These are phyloP conservation scores for Lolium rigidum DNA, from an alignment of 176 grass and related monocot species.

Conservation along the genomic window DNA sequence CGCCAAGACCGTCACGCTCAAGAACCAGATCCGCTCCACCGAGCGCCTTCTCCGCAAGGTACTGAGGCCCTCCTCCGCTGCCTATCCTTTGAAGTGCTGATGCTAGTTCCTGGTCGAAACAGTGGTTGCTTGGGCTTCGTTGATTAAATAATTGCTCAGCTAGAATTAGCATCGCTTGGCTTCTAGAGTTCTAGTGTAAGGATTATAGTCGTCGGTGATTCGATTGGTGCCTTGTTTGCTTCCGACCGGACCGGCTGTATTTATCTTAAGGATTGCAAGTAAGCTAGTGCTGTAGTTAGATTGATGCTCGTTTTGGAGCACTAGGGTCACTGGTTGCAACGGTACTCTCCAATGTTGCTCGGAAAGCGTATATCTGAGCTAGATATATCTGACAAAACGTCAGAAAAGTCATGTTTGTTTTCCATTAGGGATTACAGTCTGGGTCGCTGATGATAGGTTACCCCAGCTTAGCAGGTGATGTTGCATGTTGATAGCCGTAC, in stretches of 20 bases:
- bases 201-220: neutral
- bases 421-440: neutral
- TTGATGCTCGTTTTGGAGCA: neutral
- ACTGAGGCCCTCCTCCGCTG: neutral
- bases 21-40: constrained; percentile 92
- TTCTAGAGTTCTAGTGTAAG: neutral
- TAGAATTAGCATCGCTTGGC: neutral
- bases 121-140: neutral
- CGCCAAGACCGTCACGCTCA: constrained; percentile 73
- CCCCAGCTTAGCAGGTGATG: neutral
- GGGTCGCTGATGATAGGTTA: neutral
- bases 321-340: neutral
- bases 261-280: neutral
- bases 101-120: neutral
- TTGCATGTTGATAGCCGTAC: neutral
- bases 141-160: neutral
- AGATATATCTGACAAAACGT: neutral
- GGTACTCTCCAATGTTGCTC: neutral
- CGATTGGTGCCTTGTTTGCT: neutral
- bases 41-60: constrained; percentile 99
- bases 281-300: constrained; percentile 13
- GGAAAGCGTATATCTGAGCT: neutral
- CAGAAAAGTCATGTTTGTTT: neutral
- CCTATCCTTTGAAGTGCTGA: neutral
- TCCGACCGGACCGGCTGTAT: neutral